Evolutionary conservation across 345 rosid species (phyloP), one percentile per base, ranked within the genome.

Genomic region (Carallia pectinifolia): DNA sequence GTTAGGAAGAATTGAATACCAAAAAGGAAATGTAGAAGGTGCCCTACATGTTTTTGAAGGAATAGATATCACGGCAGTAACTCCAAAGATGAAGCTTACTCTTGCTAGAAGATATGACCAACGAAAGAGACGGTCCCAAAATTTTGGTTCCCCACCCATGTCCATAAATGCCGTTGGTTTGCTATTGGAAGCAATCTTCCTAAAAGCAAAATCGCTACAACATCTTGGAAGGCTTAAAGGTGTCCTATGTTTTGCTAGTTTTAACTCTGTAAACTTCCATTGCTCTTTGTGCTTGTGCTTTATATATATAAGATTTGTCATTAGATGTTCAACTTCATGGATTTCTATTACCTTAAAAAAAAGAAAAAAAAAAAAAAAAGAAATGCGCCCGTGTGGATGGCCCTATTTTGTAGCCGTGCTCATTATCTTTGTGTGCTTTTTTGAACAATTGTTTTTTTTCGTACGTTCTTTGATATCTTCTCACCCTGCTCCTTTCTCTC

Each of bases 41-140:
- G 92, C 96, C 2, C 82, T 85, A 58, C 89, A 89, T 61, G 96
- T 89, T 53, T 89, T 87, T 66, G 92, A 87, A 80, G 96, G 92
- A 64, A 89, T 87, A 55, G 89, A 89, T 60, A 73, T 81, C n/a
- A 74, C 84, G 34, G 83, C 82, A 37, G 82, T 82, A 71, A 81
- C 78, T 77, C 75, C 89, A 30, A 87, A 79, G 80, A 89, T 85
- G 65, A 85, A 79, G 73, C 47, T 58, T 62, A 61, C 91, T 68
- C 87, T 87, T 74, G 69, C 82, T 58, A 80, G 81, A 74, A 81
- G 82, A 74, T 70, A 54, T 55, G 91, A 85, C 40, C 81, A 73
- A 53, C 74, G 56, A 1, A 73, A 79, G 44, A 78, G 81, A 44
- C 81, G 30, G 58, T 89, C 89, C 0, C 87, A 82, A 79, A 79